A percentile compares a stretch with the other conserved stretches of the same genome.
These are phyloP conservation scores for Fusarium sp. DNA, from an alignment of 2,329 filamentous ascomycete genomes.

Conservation along the genomic window DNA sequence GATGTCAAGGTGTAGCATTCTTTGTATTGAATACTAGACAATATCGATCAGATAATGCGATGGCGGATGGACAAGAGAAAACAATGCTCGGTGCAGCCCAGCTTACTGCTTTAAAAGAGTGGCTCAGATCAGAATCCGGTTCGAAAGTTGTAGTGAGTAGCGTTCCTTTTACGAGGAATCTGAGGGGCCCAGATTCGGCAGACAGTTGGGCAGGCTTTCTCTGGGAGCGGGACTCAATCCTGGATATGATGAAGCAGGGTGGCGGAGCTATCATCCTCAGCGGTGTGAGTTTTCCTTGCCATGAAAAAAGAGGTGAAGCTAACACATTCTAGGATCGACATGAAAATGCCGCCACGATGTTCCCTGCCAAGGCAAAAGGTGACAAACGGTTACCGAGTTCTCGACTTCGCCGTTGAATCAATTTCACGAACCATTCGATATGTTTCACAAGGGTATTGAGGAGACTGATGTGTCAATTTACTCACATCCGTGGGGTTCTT, in stretches of 20 bases:
- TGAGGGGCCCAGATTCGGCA: not conserved
- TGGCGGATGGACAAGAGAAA: not conserved
- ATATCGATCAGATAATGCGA: not conserved
- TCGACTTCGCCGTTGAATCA: not conserved
- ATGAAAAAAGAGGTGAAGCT: rapidly evolving
- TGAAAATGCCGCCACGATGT: not conserved
- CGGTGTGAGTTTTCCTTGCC: not conserved
- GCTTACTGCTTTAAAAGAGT: not conserved
- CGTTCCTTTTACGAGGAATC: not conserved
- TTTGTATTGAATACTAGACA: not conserved
- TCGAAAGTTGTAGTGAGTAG: not conserved
- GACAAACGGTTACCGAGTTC: not conserved
- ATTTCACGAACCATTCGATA: not conserved
- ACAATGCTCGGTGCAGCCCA: not conserved
- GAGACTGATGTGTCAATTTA: not conserved
- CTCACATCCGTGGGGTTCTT: not conserved
- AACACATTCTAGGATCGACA: not conserved
- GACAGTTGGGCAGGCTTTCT: not conserved
- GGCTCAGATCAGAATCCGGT: not conserved
- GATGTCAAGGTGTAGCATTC: not conserved
- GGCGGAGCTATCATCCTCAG: not conserved
- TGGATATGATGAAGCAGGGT: not conserved
- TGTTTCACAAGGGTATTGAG: not conserved
- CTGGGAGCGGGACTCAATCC: not conserved
- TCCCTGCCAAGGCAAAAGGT: not conserved